A percentile compares a stretch with the other conserved stretches of the same genome.
Evolutionary conservation across 257 asterid genomes (phyloP).

Genomic region (Petunia axillaris): DNA sequence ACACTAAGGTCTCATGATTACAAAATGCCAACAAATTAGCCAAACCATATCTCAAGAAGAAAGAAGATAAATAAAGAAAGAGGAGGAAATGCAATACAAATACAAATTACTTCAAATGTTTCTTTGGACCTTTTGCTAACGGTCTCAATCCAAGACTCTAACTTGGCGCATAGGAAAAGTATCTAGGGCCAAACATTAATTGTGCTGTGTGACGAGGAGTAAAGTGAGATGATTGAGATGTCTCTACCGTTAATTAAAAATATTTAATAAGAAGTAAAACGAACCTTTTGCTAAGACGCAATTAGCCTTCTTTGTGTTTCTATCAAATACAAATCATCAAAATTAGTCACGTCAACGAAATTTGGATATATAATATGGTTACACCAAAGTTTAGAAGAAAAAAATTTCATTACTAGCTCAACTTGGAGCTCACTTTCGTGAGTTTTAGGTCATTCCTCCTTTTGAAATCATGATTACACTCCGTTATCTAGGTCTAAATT

Average conservation of each 20-base stretch:
- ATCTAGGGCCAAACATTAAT: constrained; percentile 24
- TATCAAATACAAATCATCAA: too few species aligned
- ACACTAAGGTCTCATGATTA: constrained; percentile 38
- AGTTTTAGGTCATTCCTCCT: background rate
- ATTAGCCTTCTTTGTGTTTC: too few species aligned
- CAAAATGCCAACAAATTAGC: constrained; percentile 31
- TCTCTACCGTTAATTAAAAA: too few species aligned
- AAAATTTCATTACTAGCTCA: background rate
- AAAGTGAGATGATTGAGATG: too few species aligned
- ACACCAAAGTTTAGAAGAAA: too few species aligned
- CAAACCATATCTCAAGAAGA: constrained; percentile 24
- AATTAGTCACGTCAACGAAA: background rate
- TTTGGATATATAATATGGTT: too few species aligned
- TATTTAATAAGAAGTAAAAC: too few species aligned
- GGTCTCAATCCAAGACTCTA: constrained; percentile 17
- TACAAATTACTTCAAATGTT: background rate
- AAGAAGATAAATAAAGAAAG: constrained; percentile 7
- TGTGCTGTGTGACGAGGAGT: background rate
- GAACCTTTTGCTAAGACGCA: too few species aligned
- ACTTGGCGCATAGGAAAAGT: constrained; percentile 29
- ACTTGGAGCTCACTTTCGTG: constrained; percentile 24
- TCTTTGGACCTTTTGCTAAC: background rate
- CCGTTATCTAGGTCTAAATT: background rate
- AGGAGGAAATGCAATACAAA: constrained; percentile 3
- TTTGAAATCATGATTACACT: constrained; percentile 10